Evolutionary conservation across 306 rosid species (phyloP).

Genomic region (Pyrus betulifolia): DNA sequence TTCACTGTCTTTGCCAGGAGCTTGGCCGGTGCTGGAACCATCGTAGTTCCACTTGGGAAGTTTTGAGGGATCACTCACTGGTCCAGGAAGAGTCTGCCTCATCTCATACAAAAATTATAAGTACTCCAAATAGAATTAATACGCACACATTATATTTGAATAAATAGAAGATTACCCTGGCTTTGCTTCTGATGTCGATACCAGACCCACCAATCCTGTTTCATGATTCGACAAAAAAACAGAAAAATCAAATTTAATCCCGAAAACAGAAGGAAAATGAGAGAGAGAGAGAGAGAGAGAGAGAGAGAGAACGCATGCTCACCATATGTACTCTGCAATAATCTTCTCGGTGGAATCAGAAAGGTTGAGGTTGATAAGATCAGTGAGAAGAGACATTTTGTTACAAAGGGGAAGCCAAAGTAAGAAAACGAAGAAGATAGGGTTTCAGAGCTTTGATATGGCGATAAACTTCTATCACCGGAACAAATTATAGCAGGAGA

Average conservation of each 20-base stretch:
- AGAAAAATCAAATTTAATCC: background rate
- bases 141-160: background rate
- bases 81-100: slow-evolving; percentile 48
- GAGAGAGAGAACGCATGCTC: slow-evolving; percentile 2
- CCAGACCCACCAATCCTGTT: slow-evolving; percentile 79
- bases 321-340: slow-evolving; percentile 74
- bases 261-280: background rate
- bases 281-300: background rate
- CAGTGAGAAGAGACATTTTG: background rate
- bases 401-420: background rate
- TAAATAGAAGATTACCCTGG: slow-evolving; percentile 32
- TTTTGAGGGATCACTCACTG: slow-evolving; percentile 50
- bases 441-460: too few species aligned
- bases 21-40: slow-evolving; percentile 70
- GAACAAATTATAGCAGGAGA: background rate
- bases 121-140: background rate
- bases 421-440: background rate
- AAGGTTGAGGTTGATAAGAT: slow-evolving; percentile 47
- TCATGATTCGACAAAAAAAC: background rate
- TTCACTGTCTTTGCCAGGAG: slow-evolving; percentile 69
- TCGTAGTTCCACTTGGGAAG: slow-evolving; percentile 66
- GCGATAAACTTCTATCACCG: too few species aligned
- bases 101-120: background rate
- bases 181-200: slow-evolving; percentile 60
- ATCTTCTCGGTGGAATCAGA: slow-evolving; percentile 35